phyloP scores from a whole-genome alignment of 352 stramenopile genomes.

The Aphanomyces invadans region DNA sequence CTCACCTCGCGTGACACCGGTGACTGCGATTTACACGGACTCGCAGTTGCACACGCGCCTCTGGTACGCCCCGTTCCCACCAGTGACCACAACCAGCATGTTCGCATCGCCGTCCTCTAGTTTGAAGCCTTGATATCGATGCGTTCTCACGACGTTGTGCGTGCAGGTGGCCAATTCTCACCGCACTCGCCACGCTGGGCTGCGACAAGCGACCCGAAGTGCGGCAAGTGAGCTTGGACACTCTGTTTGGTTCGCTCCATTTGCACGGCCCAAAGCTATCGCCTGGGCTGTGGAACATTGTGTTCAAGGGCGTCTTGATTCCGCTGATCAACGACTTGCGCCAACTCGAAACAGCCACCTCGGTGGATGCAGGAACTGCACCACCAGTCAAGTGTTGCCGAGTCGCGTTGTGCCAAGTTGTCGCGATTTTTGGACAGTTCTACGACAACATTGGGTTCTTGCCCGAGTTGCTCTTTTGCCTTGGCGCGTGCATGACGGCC shows the following conservation, averaged over 20 bases:
- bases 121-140: too few relatives aligned
- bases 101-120: too few relatives aligned
- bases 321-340: slow-evolving; percentile 43
- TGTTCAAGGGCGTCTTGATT: slow-evolving; percentile 84
- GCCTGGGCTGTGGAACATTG: slow-evolving; percentile 60
- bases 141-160: too few relatives aligned
- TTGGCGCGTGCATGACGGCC: slow-evolving; percentile 74
- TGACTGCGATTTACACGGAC: slow-evolving; percentile 52
- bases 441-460: slow-evolving; percentile 74
- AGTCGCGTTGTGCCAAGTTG: slow-evolving; percentile 26
- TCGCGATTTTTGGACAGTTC: slow-evolving; percentile 68
- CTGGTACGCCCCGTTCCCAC: too few relatives aligned
- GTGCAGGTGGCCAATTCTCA: slow-evolving; percentile 96
- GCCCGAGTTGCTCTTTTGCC: slow-evolving; percentile 62
- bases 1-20: slow-evolving; percentile 17
- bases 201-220: slow-evolving; percentile 87
- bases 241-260: slow-evolving; percentile 67
- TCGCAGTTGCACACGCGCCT: slow-evolving; percentile 58
- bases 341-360: background rate
- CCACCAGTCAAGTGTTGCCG: background rate
- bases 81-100: too few relatives aligned
- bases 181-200: slow-evolving; percentile 91
- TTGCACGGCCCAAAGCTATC: slow-evolving; percentile 66
- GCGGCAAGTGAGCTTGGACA: slow-evolving; percentile 57
- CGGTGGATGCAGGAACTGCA: background rate